phyloP scores from a whole-genome alignment of 352 stramenopile genomes.

The Pythium rishiriense region DNA sequence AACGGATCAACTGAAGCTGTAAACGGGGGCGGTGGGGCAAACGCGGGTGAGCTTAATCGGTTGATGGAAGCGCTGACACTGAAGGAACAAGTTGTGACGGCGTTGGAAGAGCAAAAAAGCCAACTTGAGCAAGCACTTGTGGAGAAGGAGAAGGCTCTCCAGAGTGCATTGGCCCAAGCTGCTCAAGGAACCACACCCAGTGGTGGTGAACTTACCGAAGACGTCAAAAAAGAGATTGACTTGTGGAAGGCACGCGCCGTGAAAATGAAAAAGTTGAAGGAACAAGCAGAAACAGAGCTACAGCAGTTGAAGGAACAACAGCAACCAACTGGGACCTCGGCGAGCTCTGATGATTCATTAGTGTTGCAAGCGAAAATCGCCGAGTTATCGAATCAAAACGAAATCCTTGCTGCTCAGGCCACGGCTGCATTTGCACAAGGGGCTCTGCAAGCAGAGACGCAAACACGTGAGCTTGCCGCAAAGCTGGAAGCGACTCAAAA shows the following conservation, averaged over 20 bases:
- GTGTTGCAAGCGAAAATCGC: slow-evolving; percentile 17
- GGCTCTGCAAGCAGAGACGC: slow-evolving; percentile 1
- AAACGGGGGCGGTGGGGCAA: neutral
- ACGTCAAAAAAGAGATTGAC: slow-evolving; percentile 57
- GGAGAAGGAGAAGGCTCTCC: slow-evolving; percentile 17
- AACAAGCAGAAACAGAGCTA: slow-evolving; percentile 60
- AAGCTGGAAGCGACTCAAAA: slow-evolving; percentile 5
- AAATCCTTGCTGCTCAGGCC: slow-evolving; percentile 15
- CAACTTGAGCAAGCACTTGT: slow-evolving; percentile 14
- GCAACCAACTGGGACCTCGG: neutral
- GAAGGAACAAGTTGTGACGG: slow-evolving; percentile 23
- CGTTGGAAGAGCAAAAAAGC: slow-evolving; percentile 21
- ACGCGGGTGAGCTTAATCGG: slow-evolving; percentile 15
- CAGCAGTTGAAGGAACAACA: slow-evolving; percentile 36
- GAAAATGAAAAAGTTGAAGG: slow-evolving; percentile 87
- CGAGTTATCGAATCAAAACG: slow-evolving; percentile 16
- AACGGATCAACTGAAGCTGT: neutral
- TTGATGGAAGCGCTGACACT: slow-evolving; percentile 26
- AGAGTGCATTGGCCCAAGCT: slow-evolving; percentile 5
- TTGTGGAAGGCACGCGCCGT: slow-evolving; percentile 77
- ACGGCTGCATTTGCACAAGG: slow-evolving; percentile 11
- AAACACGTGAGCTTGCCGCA: slow-evolving; percentile 1
- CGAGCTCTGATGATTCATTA: neutral
- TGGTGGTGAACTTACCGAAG: slow-evolving; percentile 26
- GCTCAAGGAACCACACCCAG: neutral